A percentile compares a stretch with the other conserved stretches of the same genome.
Evolutionary conservation across 441 rosid species (phyloP).

Genomic region (Biscutella laevigata): DNA sequence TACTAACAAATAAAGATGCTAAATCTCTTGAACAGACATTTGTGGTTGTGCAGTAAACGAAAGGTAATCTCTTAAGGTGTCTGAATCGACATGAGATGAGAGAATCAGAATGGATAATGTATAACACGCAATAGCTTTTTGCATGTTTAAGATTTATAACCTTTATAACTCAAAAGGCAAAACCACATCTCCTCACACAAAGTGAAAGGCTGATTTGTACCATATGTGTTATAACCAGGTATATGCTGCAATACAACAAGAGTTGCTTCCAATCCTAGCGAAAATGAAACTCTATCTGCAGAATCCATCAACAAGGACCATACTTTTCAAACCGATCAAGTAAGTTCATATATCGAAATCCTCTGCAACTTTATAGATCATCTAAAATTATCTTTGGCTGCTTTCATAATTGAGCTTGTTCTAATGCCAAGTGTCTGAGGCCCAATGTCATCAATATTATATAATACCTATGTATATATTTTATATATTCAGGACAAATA

Average conservation of each 20-base stretch:
- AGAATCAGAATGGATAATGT: not conserved
- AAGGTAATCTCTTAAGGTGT: not conserved
- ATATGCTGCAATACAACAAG: slow-evolving; percentile 60
- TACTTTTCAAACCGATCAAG: slow-evolving; percentile 96
- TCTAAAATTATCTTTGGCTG: not conserved
- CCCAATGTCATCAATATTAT: not conserved
- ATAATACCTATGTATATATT: not conserved
- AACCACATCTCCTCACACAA: not conserved
- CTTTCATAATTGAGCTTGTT: not conserved
- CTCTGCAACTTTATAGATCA: not conserved
- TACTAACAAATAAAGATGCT: not conserved
- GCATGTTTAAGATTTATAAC: not conserved
- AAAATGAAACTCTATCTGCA: slow-evolving; percentile 93
- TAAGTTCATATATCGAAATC: slow-evolving; percentile 28
- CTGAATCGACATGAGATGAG: not conserved
- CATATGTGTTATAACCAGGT: slow-evolving; percentile 44
- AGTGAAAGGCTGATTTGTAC: too few species aligned
- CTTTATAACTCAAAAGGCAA: not conserved
- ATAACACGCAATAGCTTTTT: not conserved
- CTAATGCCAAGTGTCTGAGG: not conserved
- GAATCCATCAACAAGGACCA: slow-evolving; percentile 71
- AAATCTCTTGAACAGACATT: not conserved
- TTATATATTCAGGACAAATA: slow-evolving; percentile 63
- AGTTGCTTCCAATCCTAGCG: slow-evolving; percentile 59
- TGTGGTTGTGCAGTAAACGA: not conserved